Conservation (phyloP, 2,329 filamentous ascomycete genomes). For the Pseudogymnoascus sp. region DNA sequence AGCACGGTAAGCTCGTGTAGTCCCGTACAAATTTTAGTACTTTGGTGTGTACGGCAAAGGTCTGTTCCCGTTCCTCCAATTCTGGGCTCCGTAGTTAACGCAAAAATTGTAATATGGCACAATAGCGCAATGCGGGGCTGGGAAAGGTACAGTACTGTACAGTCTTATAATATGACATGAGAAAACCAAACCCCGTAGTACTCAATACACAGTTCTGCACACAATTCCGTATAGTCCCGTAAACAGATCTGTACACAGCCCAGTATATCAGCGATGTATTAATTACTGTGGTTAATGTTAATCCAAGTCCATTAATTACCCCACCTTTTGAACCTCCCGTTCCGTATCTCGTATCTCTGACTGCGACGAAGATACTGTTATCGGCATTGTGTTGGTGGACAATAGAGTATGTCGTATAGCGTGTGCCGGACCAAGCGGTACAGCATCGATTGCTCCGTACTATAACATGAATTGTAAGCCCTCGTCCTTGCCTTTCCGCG, state of each 20-base stretch:
- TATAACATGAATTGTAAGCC: background rate
- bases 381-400: background rate
- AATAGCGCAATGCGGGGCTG: background rate
- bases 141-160: background rate
- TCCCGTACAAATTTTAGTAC: too few species aligned
- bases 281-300: background rate
- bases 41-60: too few species aligned
- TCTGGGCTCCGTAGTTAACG: slow-evolving; percentile 1
- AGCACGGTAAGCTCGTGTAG: too few species aligned
- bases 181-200: background rate
- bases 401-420: background rate
- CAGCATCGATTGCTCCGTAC: background rate
- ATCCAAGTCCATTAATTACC: background rate
- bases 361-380: background rate
- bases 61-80: background rate
- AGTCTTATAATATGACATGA: background rate
- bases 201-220: background rate
- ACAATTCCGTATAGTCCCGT: background rate
- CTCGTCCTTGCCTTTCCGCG: background rate
- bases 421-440: background rate
- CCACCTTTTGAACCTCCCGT: background rate
- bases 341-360: background rate
- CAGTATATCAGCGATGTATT: background rate
- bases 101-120: background rate
- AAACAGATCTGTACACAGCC: too few species aligned